Conservation (phyloP, 164 flowering plant species). For the Vitis riparia region DNA sequence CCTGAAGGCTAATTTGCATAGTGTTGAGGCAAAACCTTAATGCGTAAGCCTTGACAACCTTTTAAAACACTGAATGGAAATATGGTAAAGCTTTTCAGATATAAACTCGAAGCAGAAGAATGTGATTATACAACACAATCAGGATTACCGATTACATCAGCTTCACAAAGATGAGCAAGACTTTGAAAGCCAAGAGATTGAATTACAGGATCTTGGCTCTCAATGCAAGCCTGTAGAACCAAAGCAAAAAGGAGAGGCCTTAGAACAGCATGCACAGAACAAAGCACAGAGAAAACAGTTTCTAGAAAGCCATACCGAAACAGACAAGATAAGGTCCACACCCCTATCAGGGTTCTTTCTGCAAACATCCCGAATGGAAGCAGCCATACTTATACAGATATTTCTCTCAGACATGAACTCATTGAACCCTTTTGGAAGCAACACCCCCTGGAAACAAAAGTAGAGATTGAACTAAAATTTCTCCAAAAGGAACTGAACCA, state of each 20-base stretch:
- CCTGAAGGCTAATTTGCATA: too few relatives aligned
- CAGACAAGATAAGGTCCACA: conserved; percentile 91
- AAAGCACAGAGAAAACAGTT: conserved; percentile 9
- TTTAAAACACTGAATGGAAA: too few relatives aligned
- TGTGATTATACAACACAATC: conserved; percentile 2
- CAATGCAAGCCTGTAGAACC: conserved; percentile 74
- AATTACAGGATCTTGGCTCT: conserved; percentile 57
- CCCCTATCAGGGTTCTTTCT: conserved; percentile 89
- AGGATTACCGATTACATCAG: conserved; percentile 86
- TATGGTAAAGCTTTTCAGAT: too few relatives aligned
- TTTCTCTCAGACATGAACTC: conserved; percentile 45
- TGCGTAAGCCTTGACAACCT: too few relatives aligned
- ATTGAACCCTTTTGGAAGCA: conserved; percentile 57
- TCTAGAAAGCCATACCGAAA: conserved; percentile 56
- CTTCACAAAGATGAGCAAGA: conserved; percentile 93
- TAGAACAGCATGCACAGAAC: conserved; percentile 3
- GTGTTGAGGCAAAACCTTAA: too few relatives aligned
- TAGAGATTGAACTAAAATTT: conserved; percentile 7
- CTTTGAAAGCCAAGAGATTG: conserved; percentile 86
- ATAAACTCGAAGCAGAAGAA: background rate
- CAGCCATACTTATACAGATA: conserved; percentile 77
- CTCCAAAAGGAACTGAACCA: background rate
- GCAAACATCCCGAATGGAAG: conserved; percentile 86
- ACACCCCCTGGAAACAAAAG: conserved; percentile 42
- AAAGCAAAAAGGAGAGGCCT: background rate